phyloP scores from a whole-genome alignment of 2,329 filamentous ascomycete species.

The Colletotrichum orbiculare region DNA sequence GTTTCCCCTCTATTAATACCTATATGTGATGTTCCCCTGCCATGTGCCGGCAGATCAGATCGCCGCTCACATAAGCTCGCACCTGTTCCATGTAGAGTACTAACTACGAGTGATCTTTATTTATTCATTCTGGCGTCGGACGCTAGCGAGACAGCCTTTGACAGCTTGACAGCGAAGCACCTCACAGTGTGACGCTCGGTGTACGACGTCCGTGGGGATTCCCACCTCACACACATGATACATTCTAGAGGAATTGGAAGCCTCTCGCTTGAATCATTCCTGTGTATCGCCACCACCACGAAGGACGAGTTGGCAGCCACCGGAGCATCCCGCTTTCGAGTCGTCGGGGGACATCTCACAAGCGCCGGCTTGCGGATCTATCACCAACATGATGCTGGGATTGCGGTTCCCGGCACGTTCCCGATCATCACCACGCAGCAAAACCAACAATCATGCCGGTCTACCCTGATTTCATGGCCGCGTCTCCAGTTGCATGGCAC shows the following conservation, averaged over 20 bases:
- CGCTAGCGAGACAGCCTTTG: neutral
- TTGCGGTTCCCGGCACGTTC: neutral
- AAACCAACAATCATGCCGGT: neutral
- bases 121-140: too few relatives aligned
- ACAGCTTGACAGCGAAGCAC: constrained; percentile 9
- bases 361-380: constrained; percentile 11
- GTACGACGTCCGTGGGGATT: neutral
- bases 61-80: constrained; percentile 24
- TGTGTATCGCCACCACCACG: constrained; percentile 8
- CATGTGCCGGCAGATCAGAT: constrained; percentile 17
- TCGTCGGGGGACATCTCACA: constrained; percentile 5
- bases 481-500: constrained; percentile 26
- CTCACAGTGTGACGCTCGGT: constrained; percentile 3
- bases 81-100: too few relatives aligned
- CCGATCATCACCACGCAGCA: constrained; percentile 1
- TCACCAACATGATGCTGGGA: constrained; percentile 15
- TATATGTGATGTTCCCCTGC: constrained; percentile 9
- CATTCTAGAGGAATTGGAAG: neutral
- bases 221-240: too few relatives aligned
- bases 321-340: neutral
- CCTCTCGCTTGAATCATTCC: neutral
- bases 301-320: neutral
- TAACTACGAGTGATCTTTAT: too few relatives aligned
- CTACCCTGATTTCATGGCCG: neutral
- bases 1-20: constrained; percentile 25